Conservation (phyloP, 148 eudicot genomes). For the Oxyria digyna region DNA sequence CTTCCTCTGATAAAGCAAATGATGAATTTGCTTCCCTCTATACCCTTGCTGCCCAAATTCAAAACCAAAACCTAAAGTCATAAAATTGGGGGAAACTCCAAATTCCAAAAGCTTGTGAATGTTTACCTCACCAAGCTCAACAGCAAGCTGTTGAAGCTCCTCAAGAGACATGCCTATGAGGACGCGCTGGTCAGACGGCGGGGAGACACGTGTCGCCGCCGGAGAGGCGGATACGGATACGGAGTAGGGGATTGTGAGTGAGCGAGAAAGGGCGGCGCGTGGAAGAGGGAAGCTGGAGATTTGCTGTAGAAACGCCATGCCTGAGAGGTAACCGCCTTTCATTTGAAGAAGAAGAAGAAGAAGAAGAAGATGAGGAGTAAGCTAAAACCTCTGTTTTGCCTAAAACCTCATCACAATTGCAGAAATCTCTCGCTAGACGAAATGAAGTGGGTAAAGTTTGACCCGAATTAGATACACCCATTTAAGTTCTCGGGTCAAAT, state of each 20-base stretch:
- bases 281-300: conserved; percentile 31
- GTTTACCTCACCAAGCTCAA: conserved; percentile 72
- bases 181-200: conserved; percentile 29
- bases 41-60: conserved; percentile 41
- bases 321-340: conserved; percentile 3
- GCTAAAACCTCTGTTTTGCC: conserved; percentile 2
- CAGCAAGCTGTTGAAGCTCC: conserved; percentile 77
- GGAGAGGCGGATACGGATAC: conserved; percentile 13
- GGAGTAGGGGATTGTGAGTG: conserved; percentile 18
- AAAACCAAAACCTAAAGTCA: background rate
- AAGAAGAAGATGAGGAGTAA: background rate
- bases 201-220: conserved; percentile 13
- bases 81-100: background rate
- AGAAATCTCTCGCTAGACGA: background rate
- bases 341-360: background rate
- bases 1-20: conserved; percentile 80
- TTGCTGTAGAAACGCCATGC: conserved; percentile 56
- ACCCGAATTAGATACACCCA: background rate
- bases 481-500: background rate
- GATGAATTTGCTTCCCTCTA: conserved; percentile 91
- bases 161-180: conserved; percentile 86
- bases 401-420: conserved; percentile 1
- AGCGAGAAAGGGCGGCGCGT: conserved; percentile 40
- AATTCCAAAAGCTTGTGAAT: background rate
- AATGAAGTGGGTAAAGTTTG: background rate